Conservation (phyloP, 164 flowering plant species). For the Liriodendron chinense region DNA sequence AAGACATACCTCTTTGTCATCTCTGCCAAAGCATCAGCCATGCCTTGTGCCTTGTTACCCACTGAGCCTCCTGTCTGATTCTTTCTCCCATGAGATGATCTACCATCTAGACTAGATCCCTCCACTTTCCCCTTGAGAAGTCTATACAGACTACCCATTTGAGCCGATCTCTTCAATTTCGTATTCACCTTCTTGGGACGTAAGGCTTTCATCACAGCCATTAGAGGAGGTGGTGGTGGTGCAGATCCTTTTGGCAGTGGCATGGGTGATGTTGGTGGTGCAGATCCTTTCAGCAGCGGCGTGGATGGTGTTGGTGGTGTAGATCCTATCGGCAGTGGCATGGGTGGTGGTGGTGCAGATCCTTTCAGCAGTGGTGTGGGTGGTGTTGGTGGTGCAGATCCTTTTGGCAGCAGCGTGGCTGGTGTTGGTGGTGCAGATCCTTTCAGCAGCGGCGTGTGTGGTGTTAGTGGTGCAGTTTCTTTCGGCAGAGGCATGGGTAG, state of each 20-base stretch:
- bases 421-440: slow-evolving; percentile 28
- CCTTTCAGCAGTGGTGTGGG: slow-evolving; percentile 7
- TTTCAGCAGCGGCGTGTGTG: neutral
- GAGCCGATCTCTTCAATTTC: slow-evolving; percentile 69
- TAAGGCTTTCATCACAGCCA: slow-evolving; percentile 38
- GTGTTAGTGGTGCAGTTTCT: slow-evolving; percentile 3
- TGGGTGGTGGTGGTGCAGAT: slow-evolving; percentile 20
- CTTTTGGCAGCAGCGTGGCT: slow-evolving; percentile 12
- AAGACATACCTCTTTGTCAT: slow-evolving; percentile 68
- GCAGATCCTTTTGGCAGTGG: slow-evolving; percentile 16
- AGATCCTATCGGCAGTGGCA: slow-evolving; percentile 4
- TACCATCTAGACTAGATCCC: slow-evolving; percentile 46
- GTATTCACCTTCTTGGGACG: slow-evolving; percentile 51
- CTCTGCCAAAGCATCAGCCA: slow-evolving; percentile 95
- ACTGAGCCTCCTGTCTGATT: slow-evolving; percentile 25
- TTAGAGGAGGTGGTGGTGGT: slow-evolving; percentile 60
- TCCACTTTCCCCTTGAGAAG: slow-evolving; percentile 78
- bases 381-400: slow-evolving; percentile 33
- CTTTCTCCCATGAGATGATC: slow-evolving; percentile 41
- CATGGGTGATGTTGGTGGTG: slow-evolving; percentile 33
- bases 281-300: neutral
- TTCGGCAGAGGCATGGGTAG: slow-evolving; percentile 12
- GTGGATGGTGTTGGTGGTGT: neutral
- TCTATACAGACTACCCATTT: slow-evolving; percentile 74
- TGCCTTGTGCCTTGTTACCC: slow-evolving; percentile 57